phyloP scores from a whole-genome alignment of 805 yeast species.

The Candida argentea region DNA sequence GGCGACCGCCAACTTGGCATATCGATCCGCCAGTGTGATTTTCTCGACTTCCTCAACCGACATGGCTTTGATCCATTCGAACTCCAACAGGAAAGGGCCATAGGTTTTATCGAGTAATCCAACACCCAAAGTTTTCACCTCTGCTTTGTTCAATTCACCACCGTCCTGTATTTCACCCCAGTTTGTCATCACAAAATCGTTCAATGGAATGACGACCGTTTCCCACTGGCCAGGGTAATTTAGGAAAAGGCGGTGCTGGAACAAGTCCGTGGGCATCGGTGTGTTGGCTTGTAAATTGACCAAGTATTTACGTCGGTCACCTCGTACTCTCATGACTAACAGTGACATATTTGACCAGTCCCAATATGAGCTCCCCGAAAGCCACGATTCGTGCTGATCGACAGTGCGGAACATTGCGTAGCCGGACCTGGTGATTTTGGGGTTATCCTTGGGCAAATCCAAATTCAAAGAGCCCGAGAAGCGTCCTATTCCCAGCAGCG shows the following conservation, averaged over 20 bases:
- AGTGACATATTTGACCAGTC: slow-evolving; percentile 59
- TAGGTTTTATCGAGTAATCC: slow-evolving; percentile 70
- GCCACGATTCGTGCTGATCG: slow-evolving; percentile 45
- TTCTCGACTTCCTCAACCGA: slow-evolving; percentile 42
- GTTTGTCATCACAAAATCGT: slow-evolving; percentile 74
- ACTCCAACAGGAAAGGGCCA: slow-evolving; percentile 62
- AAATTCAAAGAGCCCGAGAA: slow-evolving; percentile 55
- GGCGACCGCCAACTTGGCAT: slow-evolving; percentile 11
- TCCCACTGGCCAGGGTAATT: slow-evolving; percentile 74
- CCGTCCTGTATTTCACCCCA: slow-evolving; percentile 55
- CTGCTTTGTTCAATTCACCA: slow-evolving; percentile 48
- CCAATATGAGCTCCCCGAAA: slow-evolving; percentile 45
- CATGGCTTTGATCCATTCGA: slow-evolving; percentile 67
- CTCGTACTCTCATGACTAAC: slow-evolving; percentile 60
- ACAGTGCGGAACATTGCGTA: slow-evolving; percentile 79
- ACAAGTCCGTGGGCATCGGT: slow-evolving; percentile 66
- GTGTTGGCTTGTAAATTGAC: slow-evolving; percentile 77
- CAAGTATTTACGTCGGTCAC: slow-evolving; percentile 63
- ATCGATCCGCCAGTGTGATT: slow-evolving; percentile 27
- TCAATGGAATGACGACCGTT: slow-evolving; percentile 66
- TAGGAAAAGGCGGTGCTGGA: slow-evolving; percentile 70
- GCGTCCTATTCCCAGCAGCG: slow-evolving; percentile 23
- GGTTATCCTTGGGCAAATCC: slow-evolving; percentile 53
- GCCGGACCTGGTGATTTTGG: slow-evolving; percentile 59
- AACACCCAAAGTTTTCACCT: slow-evolving; percentile 64